Percentiles rank a stretch among this genome's conserved stretches.
These are phyloP conservation scores for Corchorus olitorius DNA, from an alignment of 345 rosid genomes.

Conservation along the genomic window DNA sequence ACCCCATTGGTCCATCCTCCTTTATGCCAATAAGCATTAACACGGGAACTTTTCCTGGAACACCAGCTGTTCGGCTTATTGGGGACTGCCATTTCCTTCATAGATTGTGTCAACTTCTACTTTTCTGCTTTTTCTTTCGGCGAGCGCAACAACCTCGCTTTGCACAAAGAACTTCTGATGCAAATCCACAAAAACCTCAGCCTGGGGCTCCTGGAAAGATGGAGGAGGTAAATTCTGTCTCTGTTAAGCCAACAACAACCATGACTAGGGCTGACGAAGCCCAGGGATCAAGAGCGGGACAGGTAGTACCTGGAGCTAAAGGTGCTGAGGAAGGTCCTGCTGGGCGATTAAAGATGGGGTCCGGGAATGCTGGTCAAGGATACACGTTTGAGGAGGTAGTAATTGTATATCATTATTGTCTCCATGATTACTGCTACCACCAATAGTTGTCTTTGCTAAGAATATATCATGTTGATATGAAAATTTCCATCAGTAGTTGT, in stretches of 20 bases:
- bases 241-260: constrained; percentile 61
- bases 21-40: constrained; percentile 98
- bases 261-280: constrained; percentile 70
- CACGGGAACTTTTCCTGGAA: constrained; percentile 99
- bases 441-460: background rate
- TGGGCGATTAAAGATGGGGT: constrained; percentile 75
- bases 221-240: constrained; percentile 72
- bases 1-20: constrained; percentile 79
- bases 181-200: constrained; percentile 75
- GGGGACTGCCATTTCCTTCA: constrained; percentile 99
- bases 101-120: constrained; percentile 93
- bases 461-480: background rate
- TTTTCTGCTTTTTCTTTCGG: constrained; percentile 92
- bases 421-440: background rate
- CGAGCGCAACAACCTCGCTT: constrained; percentile 64
- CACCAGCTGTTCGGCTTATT: constrained; percentile 99
- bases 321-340: constrained; percentile 82
- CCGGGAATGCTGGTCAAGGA: constrained; percentile 99
- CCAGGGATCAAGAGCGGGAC: constrained; percentile 68
- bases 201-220: constrained; percentile 65
- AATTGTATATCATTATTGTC: background rate
- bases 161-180: constrained; percentile 70
- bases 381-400: constrained; percentile 97
- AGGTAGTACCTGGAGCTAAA: constrained; percentile 67
- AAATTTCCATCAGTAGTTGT: background rate